phyloP scores from a whole-genome alignment of 169 alveolate species.

The Cystoisospora suis region DNA sequence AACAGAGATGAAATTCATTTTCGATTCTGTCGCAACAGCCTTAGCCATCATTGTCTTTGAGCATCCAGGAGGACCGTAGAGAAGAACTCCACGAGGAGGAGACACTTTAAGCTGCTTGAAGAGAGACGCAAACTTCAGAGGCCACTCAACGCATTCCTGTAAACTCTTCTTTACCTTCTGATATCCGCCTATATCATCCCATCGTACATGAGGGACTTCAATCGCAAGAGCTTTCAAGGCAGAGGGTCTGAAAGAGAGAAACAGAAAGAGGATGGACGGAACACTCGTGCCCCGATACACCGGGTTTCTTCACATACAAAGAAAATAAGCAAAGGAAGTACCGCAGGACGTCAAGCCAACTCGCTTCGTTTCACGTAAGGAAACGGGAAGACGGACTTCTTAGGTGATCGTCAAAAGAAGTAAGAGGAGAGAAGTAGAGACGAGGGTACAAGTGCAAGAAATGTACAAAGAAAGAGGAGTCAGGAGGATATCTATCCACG shows the following conservation, averaged over 20 bases:
- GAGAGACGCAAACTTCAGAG: constrained; percentile 78
- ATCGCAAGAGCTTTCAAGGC: constrained; percentile 56
- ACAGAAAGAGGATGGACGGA: not conserved
- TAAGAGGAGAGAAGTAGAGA: too few species aligned
- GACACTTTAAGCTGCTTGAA: constrained; percentile 86
- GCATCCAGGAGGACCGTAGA: constrained; percentile 99
- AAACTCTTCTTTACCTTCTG: constrained; percentile 88
- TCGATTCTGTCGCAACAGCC: constrained; percentile 98
- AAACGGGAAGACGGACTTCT: not conserved
- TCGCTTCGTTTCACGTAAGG: too few species aligned
- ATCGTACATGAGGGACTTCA: constrained; percentile 92
- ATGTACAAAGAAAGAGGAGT: too few species aligned
- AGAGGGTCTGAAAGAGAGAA: constrained; percentile 45
- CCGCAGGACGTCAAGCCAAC: not conserved
- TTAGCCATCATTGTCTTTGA: constrained; percentile 99
- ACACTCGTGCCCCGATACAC: too few species aligned
- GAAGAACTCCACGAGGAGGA: constrained; percentile 96
- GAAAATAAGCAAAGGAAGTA: not conserved
- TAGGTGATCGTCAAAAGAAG: too few species aligned
- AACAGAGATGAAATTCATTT: constrained; percentile 97
- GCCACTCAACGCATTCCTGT: constrained; percentile 97
- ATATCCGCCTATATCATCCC: constrained; percentile 99
- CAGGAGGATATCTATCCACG: too few species aligned
- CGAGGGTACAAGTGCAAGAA: too few species aligned
- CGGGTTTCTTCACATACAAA: too few species aligned